phyloP scores from a whole-genome alignment of 1,284 basidiomycete genomes.

The Cryptococcus wingfieldii region DNA sequence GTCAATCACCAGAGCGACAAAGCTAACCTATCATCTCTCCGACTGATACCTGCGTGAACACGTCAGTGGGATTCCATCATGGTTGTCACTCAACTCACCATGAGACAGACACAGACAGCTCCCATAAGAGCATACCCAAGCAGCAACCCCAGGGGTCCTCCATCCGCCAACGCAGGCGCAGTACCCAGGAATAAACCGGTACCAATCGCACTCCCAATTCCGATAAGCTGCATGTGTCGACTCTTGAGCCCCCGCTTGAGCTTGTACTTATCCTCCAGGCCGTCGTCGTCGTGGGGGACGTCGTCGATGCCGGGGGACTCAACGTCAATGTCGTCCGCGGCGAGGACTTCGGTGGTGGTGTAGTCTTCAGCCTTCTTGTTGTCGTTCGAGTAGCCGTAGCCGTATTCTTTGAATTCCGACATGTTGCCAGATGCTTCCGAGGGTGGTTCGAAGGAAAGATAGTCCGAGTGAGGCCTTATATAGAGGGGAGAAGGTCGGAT shows the following conservation, averaged over 20 bases:
- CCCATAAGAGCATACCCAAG: slow-evolving; percentile 11
- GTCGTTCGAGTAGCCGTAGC: neutral
- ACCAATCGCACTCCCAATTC: slow-evolving; percentile 9
- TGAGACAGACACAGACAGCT: slow-evolving; percentile 12
- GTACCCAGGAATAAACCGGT: slow-evolving; percentile 13
- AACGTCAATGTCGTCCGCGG: neutral
- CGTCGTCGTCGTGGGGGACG: neutral
- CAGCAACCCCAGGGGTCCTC: slow-evolving; percentile 14
- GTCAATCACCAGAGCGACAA: too few relatives aligned
- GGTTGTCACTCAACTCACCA: slow-evolving; percentile 12
- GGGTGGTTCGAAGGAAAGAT: neutral
- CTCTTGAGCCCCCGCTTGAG: slow-evolving; percentile 1
- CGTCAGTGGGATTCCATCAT: slow-evolving; percentile 2
- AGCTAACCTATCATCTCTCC: too few relatives aligned
- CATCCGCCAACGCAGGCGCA: slow-evolving; percentile 9
- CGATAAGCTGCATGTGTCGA: slow-evolving; percentile 10
- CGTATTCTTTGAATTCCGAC: slow-evolving; percentile 16
- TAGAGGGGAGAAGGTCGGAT: neutral
- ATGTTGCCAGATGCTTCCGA: slow-evolving; percentile 2
- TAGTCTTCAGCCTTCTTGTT: too few relatives aligned
- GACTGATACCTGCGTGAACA: neutral
- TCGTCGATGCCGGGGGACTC: neutral
- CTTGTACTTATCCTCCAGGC: neutral
- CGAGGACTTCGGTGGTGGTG: neutral
- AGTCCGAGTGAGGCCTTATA: neutral